Evolutionary conservation across 805 yeast species (phyloP).

Genomic region (Metschnikowia koreensis): DNA sequence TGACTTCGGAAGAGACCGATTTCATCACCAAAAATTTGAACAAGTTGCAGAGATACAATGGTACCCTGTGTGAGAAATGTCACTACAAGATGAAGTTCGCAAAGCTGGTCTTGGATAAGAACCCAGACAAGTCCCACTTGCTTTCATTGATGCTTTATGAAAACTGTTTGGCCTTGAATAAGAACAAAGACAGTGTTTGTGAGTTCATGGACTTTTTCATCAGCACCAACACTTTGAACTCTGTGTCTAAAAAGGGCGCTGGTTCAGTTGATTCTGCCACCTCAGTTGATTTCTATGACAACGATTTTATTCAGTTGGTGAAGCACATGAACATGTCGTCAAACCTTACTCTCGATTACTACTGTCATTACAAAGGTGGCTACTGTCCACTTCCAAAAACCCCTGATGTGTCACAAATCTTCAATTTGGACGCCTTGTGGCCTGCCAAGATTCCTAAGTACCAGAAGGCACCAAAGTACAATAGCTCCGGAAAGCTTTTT

Average conservation of each 20-base stretch:
- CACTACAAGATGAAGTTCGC: constrained; percentile 35
- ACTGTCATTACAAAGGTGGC: constrained; percentile 50
- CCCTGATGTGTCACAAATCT: constrained; percentile 44
- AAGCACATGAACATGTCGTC: constrained; percentile 36
- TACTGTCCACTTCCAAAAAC: constrained; percentile 53
- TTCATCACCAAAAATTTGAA: constrained; percentile 28
- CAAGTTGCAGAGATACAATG: constrained; percentile 29
- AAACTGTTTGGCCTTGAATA: constrained; percentile 31
- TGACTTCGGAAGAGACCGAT: constrained; percentile 27
- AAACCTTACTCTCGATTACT: constrained; percentile 43
- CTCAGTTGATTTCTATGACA: constrained; percentile 35
- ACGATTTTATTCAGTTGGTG: constrained; percentile 39
- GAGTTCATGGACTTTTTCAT: constrained; percentile 38
- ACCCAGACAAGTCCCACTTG: constrained; percentile 36
- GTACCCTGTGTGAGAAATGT: constrained; percentile 35
- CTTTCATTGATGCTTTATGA: constrained; percentile 35
- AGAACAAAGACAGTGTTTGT: constrained; percentile 31
- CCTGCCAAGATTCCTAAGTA: constrained; percentile 32
- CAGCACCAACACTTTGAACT: constrained; percentile 30
- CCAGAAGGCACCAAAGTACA: constrained; percentile 30
- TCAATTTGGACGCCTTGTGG: constrained; percentile 35
- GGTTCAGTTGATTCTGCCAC: constrained; percentile 20
- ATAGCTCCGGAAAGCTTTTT: constrained; percentile 37
- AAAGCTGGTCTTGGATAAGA: constrained; percentile 23
- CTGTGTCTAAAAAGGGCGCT: constrained; percentile 18